These are phyloP conservation scores for Pholiota microspora DNA, from an alignment of 768 basidiomycete genomes.

Conservation along the genomic window DNA sequence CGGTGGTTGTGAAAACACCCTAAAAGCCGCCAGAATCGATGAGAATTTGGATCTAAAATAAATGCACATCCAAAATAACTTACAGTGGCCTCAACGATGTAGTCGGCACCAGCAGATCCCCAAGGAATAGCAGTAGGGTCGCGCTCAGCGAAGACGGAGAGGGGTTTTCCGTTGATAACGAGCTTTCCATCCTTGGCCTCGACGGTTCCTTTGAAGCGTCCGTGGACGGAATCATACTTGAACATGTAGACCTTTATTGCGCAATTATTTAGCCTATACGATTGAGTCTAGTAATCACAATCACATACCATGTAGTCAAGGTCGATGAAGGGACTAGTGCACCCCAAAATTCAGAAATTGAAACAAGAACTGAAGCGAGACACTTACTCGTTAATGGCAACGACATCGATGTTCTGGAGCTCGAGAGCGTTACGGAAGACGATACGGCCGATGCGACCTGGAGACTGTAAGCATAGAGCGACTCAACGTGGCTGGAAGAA, in stretches of 20 bases:
- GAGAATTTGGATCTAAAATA: conserved; percentile 13
- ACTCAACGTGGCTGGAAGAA: neutral
- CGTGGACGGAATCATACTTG: conserved; percentile 95
- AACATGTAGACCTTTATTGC: conserved; percentile 88
- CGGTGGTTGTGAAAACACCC: conserved; percentile 97
- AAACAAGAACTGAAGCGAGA: neutral
- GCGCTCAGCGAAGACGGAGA: conserved; percentile 80
- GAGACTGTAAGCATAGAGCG: conserved; percentile 6
- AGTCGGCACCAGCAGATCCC: conserved; percentile 79
- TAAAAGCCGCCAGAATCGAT: conserved; percentile 26
- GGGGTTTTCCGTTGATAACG: conserved; percentile 71
- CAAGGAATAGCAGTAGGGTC: conserved; percentile 88
- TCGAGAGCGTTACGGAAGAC: conserved; percentile 92
- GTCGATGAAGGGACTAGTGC: conserved; percentile 91
- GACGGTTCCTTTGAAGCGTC: conserved; percentile 86
- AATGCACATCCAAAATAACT: conserved; percentile 23
- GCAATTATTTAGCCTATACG: neutral
- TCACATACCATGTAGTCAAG: conserved; percentile 90
- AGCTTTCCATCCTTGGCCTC: conserved; percentile 88
- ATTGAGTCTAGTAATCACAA: neutral
- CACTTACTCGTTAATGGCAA: conserved; percentile 93
- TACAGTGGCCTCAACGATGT: conserved; percentile 95
- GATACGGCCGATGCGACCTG: conserved; percentile 99
- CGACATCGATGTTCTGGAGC: conserved; percentile 73
- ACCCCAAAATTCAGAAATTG: neutral